Evolutionary conservation across 2,329 filamentous ascomycete species (phyloP).

Genomic region (Fusarium sp.): DNA sequence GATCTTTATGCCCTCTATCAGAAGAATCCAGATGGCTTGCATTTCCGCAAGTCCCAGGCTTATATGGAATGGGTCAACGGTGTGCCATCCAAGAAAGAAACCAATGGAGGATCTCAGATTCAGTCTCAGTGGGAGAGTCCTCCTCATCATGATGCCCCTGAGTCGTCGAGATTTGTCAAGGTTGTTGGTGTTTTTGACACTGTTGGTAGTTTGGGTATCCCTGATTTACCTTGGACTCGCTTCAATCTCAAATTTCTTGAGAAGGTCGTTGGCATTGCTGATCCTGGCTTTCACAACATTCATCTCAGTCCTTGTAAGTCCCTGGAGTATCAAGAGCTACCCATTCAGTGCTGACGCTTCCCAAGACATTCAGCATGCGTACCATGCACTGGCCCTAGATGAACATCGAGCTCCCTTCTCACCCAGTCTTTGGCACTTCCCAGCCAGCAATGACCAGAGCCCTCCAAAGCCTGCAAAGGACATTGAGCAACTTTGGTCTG

Average conservation of each 20-base stretch:
- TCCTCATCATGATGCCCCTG: constrained; percentile 44
- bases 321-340: background rate
- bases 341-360: constrained; percentile 18
- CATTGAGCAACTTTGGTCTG: constrained; percentile 25
- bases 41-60: constrained; percentile 42
- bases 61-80: constrained; percentile 46
- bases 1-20: constrained; percentile 46
- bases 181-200: constrained; percentile 47
- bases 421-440: constrained; percentile 50
- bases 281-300: constrained; percentile 46
- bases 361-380: constrained; percentile 63
- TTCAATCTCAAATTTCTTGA: constrained; percentile 44
- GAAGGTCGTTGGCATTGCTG: constrained; percentile 30
- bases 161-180: constrained; percentile 39
- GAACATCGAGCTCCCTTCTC: constrained; percentile 58
- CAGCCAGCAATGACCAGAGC: constrained; percentile 18
- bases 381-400: constrained; percentile 68
- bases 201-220: constrained; percentile 46
- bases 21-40: constrained; percentile 35
- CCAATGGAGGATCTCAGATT: constrained; percentile 14
- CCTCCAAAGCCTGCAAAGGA: constrained; percentile 18
- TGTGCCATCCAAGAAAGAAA: constrained; percentile 33
- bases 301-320: constrained; percentile 45
- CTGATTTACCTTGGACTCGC: constrained; percentile 43
- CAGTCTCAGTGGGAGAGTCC: constrained; percentile 34